A percentile compares a stretch with the other conserved stretches of the same genome.
Conservation (phyloP, 441 rosid genomes). For the Mallotus repandus region DNA sequence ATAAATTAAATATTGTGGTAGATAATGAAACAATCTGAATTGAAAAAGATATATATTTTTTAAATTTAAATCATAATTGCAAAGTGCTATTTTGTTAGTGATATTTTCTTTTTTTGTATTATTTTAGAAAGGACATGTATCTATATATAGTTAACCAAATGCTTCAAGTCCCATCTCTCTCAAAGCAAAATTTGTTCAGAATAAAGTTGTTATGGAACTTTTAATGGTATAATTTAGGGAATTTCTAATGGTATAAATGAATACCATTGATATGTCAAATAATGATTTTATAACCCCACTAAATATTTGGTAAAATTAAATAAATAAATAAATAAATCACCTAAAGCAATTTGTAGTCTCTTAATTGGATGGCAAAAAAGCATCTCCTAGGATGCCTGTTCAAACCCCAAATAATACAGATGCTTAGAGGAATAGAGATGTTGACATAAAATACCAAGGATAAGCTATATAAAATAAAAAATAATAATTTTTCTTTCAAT, state of each 20-base stretch:
- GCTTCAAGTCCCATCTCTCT: constrained; percentile 15
- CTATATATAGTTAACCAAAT: background rate
- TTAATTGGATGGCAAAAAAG: constrained; percentile 21
- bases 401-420: constrained; percentile 12
- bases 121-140: background rate
- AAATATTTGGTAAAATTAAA: background rate
- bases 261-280: constrained; percentile 14
- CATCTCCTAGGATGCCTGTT: constrained; percentile 25
- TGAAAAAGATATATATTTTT: no score
- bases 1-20: no score
- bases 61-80: no score
- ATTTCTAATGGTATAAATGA: constrained; percentile 16
- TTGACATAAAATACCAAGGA: constrained; percentile 19
- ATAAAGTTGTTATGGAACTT: constrained; percentile 10
- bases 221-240: constrained; percentile 15
- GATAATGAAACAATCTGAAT: no score
- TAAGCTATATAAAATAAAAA: constrained; percentile 10
- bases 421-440: constrained; percentile 10
- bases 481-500: no score
- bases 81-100: no score
- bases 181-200: background rate
- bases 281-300: constrained; percentile 27
- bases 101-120: background rate
- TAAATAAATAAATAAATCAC: background rate
- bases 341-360: constrained; percentile 19